A percentile compares a stretch with the other conserved stretches of the same genome.
These are phyloP conservation scores for Phytophthora idaei DNA, from an alignment of 352 stramenopile species.

Conservation along the genomic window DNA sequence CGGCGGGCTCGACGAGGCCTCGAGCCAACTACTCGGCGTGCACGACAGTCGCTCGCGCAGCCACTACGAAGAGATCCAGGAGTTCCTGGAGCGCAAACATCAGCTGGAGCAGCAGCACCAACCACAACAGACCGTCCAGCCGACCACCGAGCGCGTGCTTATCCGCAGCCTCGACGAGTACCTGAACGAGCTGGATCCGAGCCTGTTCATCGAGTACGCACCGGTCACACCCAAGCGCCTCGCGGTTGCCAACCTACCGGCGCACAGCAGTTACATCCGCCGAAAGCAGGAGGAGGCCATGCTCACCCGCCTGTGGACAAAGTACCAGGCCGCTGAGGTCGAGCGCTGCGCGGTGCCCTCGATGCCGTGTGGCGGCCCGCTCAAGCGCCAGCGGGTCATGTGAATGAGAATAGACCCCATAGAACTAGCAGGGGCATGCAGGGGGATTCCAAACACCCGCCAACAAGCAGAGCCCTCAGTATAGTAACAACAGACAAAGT, in stretches of 20 bases:
- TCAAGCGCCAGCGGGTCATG: slow-evolving; percentile 43
- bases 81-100: slow-evolving; percentile 54
- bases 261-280: slow-evolving; percentile 44
- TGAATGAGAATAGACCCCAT: slow-evolving; percentile 28
- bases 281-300: slow-evolving; percentile 49
- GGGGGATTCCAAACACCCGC: neutral
- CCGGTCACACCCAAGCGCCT: slow-evolving; percentile 7
- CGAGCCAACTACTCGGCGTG: slow-evolving; percentile 45
- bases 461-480: neutral
- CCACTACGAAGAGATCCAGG: slow-evolving; percentile 67
- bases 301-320: slow-evolving; percentile 26
- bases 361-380: slow-evolving; percentile 15
- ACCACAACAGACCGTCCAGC: neutral
- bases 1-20: slow-evolving; percentile 41
- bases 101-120: slow-evolving; percentile 39
- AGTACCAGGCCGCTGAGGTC: slow-evolving; percentile 26
- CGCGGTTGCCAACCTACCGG: slow-evolving; percentile 29
- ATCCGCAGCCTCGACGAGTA: slow-evolving; percentile 57
- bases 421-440: slow-evolving; percentile 11
- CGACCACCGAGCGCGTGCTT: slow-evolving; percentile 32
- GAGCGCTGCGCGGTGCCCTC: slow-evolving; percentile 17
- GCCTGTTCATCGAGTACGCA: slow-evolving; percentile 38
- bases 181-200: slow-evolving; percentile 60
- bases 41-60: slow-evolving; percentile 53
- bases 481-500: slow-evolving; percentile 16